Evolutionary conservation across 73 alveolate genomes (phyloP), one percentile per base, ranked within the genome.

Genomic region (Paramecium bursaria): DNA sequence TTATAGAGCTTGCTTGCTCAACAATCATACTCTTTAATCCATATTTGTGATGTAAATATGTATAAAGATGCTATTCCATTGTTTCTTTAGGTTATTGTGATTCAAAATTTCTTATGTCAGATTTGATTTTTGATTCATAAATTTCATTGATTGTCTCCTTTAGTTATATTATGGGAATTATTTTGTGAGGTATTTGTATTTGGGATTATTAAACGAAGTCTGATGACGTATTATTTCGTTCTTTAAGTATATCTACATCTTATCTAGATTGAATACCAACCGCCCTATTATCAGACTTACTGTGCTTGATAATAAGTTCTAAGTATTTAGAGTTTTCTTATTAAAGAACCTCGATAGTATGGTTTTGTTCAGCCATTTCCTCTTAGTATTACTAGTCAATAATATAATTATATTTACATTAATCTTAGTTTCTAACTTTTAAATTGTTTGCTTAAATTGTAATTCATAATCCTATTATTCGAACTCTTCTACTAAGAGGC

Each of bases 41-140:
- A 87, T 94, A 95, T 74, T 92, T 91, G 75, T 91, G 75, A 67
- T 92, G 94, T 14, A 95, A 86, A 86, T 85, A 95, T 33, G 96
- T 94, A 67, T 95, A 95, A 98, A 95, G 94, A 77, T 94, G 96
- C 73, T 94, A 92, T 87, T 95, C 99, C 95, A 95, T 92, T 5
- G 99, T 95, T 87, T 95, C 97, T 46, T 92, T 85, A n/a, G 99
- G 97, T 88, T 88, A 74, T 60, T 86, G 60, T 21, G 57, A 67
- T 33, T 93, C 93, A 33, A 23, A 61, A 47, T 97, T 92, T 87
- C 91, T 95, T 54, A 87, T 54, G 79, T 95, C 99, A 90, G 80
- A 95, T 67, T 88, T 88, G 13, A 89, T 86, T 75, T 95, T 95
- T 13, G 94, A 86, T 46, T 79, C 85, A 88, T 95, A 95, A 74